Evolutionary conservation across 2,329 filamentous ascomycete genomes (phyloP), one percentile per base, ranked within the genome.

Genomic region (Xylariaceae sp.): DNA sequence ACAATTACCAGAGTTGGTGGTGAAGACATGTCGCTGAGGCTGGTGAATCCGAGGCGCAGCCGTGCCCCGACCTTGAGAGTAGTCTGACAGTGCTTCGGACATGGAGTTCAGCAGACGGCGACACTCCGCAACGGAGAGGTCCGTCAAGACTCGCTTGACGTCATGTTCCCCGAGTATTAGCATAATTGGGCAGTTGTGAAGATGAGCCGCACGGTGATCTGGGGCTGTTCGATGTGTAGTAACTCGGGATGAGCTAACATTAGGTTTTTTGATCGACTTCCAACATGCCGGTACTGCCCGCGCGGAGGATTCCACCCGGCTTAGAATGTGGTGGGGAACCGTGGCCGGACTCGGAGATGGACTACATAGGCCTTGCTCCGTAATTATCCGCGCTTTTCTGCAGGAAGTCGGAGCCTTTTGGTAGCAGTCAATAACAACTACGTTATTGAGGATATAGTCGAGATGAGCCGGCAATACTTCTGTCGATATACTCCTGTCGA

Each of bases 1-100:
- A 3, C 34, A 38, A 15, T 42, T 7, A 8, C 38, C 38, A 4
- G 13, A 8, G n/a, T 18, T 19, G 15, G 38, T 40, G 38, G 33
- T 36, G 22, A 40, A 35, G 13, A 35, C 38, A 16, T 35, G 33
- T n/a, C 38, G 38, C 18, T 30, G 19, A 9, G 38, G 38, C 16
- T 40, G 38, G 15, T 40, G 32, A 3, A 40, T 26, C 17, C 19
- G n/a, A 4, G 32, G 17, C 8, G 12, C 30, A 8, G 37, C 2
- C 9, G 28, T 17, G 12, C 28, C n/a, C 26, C 29, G 29, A 17
- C 18, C 18, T 6, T 8, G n/a, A 6, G 38, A 40, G 33, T 40
- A 40, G 30, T 35, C 38, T 2, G 30, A 17, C 19, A 40, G 32
- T 13, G 38, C 7, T 12, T 28, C 4, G 8, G 38, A 40, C 19